Conservation (phyloP, 495 filamentous ascomycete species). For the Thozetella sp. region DNA sequence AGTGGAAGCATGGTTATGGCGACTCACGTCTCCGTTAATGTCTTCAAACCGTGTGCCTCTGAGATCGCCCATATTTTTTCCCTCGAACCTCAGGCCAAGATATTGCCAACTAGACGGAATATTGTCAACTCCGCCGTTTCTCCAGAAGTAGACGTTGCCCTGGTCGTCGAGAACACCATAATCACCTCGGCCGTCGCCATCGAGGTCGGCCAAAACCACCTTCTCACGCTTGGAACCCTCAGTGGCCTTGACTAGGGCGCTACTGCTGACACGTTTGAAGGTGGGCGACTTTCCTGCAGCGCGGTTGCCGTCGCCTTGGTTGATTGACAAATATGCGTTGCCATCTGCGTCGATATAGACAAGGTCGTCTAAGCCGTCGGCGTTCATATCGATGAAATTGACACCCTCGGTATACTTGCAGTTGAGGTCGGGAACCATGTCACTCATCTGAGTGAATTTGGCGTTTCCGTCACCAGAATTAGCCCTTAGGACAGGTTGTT, state of each 20-base stretch:
- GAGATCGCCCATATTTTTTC: constrained; percentile 10
- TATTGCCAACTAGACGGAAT: not conserved
- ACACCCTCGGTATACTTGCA: constrained; percentile 11
- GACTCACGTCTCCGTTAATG: constrained; percentile 28
- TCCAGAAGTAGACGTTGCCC: constrained; percentile 9
- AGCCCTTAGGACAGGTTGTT: not conserved
- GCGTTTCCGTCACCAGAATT: constrained; percentile 8
- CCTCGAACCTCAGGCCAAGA: not conserved
- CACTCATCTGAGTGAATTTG: constrained; percentile 17
- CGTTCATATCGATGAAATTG: constrained; percentile 32
- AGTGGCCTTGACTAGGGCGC: not conserved
- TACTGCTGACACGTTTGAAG: constrained; percentile 1
- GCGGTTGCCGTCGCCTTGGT: constrained; percentile 7
- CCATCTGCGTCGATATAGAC: constrained; percentile 26
- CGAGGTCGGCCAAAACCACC: constrained; percentile 23
- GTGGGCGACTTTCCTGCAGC: not conserved
- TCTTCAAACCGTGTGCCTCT: constrained; percentile 17
- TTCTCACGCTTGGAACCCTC: constrained; percentile 6
- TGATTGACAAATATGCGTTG: constrained; percentile 17
- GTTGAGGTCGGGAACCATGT: not conserved
- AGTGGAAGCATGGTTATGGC: no score
- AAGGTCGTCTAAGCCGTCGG: constrained; percentile 39
- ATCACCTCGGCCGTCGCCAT: constrained; percentile 27
- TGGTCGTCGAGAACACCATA: constrained; percentile 5
- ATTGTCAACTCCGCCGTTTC: not conserved